Evolutionary conservation across 1,284 basidiomycete species (phyloP), one percentile per base, ranked within the genome.

Genomic region (Boletus semigastroideus): DNA sequence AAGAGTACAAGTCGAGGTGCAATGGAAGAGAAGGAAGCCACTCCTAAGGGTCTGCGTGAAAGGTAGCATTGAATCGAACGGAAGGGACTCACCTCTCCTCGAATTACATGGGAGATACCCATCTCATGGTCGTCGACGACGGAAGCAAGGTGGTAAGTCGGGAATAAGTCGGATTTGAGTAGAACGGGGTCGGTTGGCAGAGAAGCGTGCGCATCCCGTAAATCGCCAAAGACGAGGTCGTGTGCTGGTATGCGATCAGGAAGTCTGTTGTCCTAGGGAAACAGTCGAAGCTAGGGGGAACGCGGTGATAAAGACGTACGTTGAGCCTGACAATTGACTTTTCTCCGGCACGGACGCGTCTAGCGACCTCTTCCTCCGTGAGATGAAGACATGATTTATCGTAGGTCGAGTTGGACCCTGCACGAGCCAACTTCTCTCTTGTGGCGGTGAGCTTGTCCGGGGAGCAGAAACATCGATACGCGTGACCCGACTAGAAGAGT

Each of bases 101-200:
- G 83, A 1, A 99, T 73, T 3, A 99, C 95, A 70, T 99, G 96
- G 0, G 93, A 92, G 41, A 99, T 94, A 1, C 85, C 85, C 97
- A 99, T 99, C 60, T 88, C 84, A 62, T 94, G 84, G 71, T 99
- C 97, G 59, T 99, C 97, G 0, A 97, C 92, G 0, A 99, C 92
- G 30, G 86, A 95, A 0, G 97, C 96, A 2, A 99, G 82, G 59
- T 99, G 97, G 66, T 99, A 99, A 0, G 97, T 99, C 1, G 97
- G 97, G 69, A 90, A 96, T 0, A 84, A 77, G 67, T 99, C 95
- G 1, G 89, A 87, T 71, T 99, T 99, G 58, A 98, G 75, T 2
- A 99, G 74, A 48, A 99, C 84, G 12, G 94, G 94, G 67, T 99
- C 96, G 30, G 95, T 97, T 11, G 86, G 81, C 0, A 91, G 71